Percentiles rank a stretch among this genome's conserved stretches.
Evolutionary conservation across 805 yeast genomes (phyloP).

Genomic region (Candida fluviatilis): DNA sequence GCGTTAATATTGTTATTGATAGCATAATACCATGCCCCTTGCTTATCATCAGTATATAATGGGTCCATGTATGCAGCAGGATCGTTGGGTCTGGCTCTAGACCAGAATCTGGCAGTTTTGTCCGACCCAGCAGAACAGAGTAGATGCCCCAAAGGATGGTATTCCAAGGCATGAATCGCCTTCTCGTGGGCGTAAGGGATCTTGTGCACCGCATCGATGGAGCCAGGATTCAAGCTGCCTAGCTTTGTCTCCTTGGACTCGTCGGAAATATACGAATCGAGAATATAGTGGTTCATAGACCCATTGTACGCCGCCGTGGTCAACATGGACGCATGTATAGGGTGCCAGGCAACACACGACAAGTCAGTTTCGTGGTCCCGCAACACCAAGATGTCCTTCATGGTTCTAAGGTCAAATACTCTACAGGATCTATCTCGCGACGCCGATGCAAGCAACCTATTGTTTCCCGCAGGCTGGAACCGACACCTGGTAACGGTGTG

Average conservation of each 20-base stretch:
- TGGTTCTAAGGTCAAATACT: conserved; percentile 80
- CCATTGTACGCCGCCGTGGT: conserved; percentile 92
- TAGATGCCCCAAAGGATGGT: conserved; percentile 92
- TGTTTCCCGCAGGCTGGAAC: conserved; percentile 81
- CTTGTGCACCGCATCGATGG: conserved; percentile 44
- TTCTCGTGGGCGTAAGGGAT: conserved; percentile 94
- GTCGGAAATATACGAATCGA: conserved; percentile 49
- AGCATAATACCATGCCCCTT: conserved; percentile 45
- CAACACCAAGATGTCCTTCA: conserved; percentile 70
- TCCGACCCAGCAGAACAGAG: conserved; percentile 92
- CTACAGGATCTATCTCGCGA: conserved; percentile 87
- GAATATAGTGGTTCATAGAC: conserved; percentile 67
- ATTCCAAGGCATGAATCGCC: conserved; percentile 84
- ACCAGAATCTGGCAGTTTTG: conserved; percentile 90
- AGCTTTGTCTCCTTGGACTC: conserved; percentile 4
- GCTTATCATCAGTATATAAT: conserved; percentile 58
- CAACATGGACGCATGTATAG: conserved; percentile 72
- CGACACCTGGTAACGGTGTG: conserved; percentile 85
- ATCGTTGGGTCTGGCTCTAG: conserved; percentile 87
- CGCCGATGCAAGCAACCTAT: conserved; percentile 72
- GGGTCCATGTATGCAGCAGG: conserved; percentile 77
- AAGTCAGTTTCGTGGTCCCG: conserved; percentile 82
- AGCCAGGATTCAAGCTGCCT: conserved; percentile 23
- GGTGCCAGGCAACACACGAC: conserved; percentile 89
- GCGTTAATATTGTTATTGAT: conserved; percentile 44